Conservation (phyloP, 352 stramenopile species). For the Aphanomyces stellatus region DNA sequence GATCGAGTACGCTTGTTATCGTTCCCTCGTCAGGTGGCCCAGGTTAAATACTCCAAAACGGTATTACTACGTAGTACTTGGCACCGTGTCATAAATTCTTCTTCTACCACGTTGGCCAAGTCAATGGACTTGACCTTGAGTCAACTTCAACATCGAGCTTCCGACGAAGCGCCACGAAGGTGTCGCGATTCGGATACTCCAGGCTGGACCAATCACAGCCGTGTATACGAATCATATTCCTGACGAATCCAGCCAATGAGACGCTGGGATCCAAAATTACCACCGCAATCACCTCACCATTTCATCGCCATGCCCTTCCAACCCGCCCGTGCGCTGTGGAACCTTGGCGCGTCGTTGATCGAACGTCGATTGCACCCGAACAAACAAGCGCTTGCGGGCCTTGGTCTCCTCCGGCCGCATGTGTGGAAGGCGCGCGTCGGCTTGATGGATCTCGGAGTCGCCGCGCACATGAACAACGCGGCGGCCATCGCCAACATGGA, state of each 20-base stretch:
- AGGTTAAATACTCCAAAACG: too few relatives aligned
- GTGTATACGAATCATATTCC: neutral
- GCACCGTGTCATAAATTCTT: too few relatives aligned
- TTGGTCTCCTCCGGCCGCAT: constrained; percentile 51
- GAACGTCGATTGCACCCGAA: neutral
- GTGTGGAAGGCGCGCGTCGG: constrained; percentile 59
- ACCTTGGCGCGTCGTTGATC: neutral
- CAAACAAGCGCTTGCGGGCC: constrained; percentile 21
- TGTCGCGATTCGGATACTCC: neutral
- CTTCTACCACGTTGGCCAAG: too few relatives aligned
- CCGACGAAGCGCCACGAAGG: neutral
- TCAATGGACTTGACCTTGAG: neutral
- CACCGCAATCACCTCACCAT: too few relatives aligned
- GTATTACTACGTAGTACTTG: too few relatives aligned
- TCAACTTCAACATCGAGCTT: neutral
- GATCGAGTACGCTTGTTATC: too few relatives aligned
- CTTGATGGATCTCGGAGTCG: constrained; percentile 71
- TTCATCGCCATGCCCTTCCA: neutral
- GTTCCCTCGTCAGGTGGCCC: too few relatives aligned
- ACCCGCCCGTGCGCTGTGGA: neutral
- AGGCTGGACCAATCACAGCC: neutral
- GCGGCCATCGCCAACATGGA: constrained; percentile 77
- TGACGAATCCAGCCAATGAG: neutral
- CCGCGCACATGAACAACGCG: constrained; percentile 80
- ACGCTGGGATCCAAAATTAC: too few relatives aligned